Evolutionary conservation across 2,329 filamentous ascomycete genomes (phyloP).

Genomic region (Colletotrichum sojae): DNA sequence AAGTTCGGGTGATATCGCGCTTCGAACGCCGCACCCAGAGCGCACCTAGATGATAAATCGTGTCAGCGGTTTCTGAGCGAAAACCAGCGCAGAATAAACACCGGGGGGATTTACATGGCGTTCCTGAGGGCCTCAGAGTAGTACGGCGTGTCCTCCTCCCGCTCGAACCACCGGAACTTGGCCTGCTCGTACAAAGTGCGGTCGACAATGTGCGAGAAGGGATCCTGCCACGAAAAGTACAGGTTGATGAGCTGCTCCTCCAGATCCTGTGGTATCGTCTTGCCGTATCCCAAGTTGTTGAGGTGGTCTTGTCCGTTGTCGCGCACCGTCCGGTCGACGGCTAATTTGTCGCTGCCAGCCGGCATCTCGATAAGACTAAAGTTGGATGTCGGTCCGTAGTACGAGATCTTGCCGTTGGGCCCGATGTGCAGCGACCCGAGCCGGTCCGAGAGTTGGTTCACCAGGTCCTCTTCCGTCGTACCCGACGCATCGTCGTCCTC

Average conservation of each 20-base stretch:
- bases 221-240: constrained; percentile 47
- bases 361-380: constrained; percentile 47
- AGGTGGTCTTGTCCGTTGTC: constrained; percentile 46
- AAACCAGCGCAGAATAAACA: too few relatives aligned
- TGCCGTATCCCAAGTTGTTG: constrained; percentile 43
- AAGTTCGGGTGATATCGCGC: constrained; percentile 58
- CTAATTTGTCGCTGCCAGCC: constrained; percentile 41
- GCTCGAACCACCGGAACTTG: constrained; percentile 24
- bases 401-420: constrained; percentile 44
- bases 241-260: constrained; percentile 43
- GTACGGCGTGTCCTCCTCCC: constrained; percentile 45
- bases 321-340: constrained; percentile 45
- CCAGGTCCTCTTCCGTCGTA: constrained; percentile 41
- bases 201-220: constrained; percentile 45
- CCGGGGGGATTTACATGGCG: constrained; percentile 44
- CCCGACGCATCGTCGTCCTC: constrained; percentile 28
- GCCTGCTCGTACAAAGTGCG: constrained; percentile 43
- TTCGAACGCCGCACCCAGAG: constrained; percentile 59
- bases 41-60: constrained; percentile 46
- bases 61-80: background rate
- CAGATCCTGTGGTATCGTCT: constrained; percentile 35
- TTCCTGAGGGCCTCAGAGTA: constrained; percentile 48
- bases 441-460: constrained; percentile 47
- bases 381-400: constrained; percentile 47
- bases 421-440: constrained; percentile 46